Base-by-base conservation (phyloP, 805 yeast species). In the Wickerhamiella azyma region DNA sequence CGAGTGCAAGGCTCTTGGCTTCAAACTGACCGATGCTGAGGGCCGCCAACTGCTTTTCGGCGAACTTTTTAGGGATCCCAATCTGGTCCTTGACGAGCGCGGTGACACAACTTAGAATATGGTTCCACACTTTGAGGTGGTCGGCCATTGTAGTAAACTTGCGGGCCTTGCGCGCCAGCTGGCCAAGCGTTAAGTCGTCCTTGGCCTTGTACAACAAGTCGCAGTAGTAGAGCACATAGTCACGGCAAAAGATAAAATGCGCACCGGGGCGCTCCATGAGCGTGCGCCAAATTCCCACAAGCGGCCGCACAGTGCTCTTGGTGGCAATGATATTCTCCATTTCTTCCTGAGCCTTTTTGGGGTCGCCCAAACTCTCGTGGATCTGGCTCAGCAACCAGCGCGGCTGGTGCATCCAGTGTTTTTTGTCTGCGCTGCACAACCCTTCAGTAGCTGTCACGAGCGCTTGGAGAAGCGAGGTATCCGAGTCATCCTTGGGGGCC, bases 391-490 rank as follows among this genome's bases (percentile, higher is more conserved):
- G 65, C 50, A 86, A 67, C 56, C 72, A 86, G 2, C 75, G 69
- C 1, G 96, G 94, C 45, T 82, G 73, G 58, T 92, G 97, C 45
- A 86, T 94, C 96, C 96, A 86, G 45, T 77, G 83, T 58, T 79
- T 83, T 58, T 81, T 86, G 59, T 89, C 97, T 9, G 73, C 62
- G 0, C 65, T 43, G 14, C 71, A 61, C 2, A 85, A 57, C 47
- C 66, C 72, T 35, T 63, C 64, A 36, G 85, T 59, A 7, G 75
- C 24, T 19, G 41, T 36, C 3, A 41, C 16, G 9, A 39, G 16
- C 2, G 41, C 11, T 19, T 18, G 32, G 5, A 26, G n/a, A 7
- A 30, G 19, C 18, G 16, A 2, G 9, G 30, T 28, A 8, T 14
- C 14, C 2, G 33, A 5, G 10, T 14, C 8, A 11, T 21, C 26